A percentile compares a stretch with the other conserved stretches of the same genome.
Conservation (phyloP, 2,329 filamentous ascomycete genomes). For the Fusarium algeriense region DNA sequence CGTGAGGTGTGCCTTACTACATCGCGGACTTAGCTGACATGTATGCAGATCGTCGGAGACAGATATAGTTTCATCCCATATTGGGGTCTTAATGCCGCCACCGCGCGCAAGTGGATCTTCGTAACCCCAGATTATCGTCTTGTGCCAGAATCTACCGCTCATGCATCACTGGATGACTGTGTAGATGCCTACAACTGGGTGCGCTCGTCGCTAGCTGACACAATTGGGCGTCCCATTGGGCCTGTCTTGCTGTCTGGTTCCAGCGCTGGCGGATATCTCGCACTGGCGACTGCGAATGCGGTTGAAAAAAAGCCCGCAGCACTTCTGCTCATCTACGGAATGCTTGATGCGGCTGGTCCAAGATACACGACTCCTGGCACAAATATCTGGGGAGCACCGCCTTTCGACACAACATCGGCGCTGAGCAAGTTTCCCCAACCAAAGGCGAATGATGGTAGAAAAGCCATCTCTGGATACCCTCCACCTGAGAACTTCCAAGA, state of each 20-base stretch:
- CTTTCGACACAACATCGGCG: conserved; percentile 23
- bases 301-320: conserved; percentile 20
- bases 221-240: conserved; percentile 19
- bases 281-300: conserved; percentile 22
- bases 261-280: conserved; percentile 40
- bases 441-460: conserved; percentile 13
- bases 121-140: conserved; percentile 43
- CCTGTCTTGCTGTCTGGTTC: conserved; percentile 36
- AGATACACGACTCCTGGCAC: conserved; percentile 33
- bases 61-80: conserved; percentile 38
- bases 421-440: conserved; percentile 25
- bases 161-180: conserved; percentile 31
- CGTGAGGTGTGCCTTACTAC: background rate
- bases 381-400: conserved; percentile 24
- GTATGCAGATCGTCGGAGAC: conserved; percentile 34
- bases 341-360: conserved; percentile 24
- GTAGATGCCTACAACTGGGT: conserved; percentile 42
- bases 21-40: background rate
- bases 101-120: conserved; percentile 42
- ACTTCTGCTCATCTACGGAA: conserved; percentile 34
- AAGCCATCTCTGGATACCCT: conserved; percentile 18
- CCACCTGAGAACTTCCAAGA: background rate
- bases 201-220: conserved; percentile 1
- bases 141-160: conserved; percentile 39
- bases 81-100: conserved; percentile 37